Evolutionary conservation across 164 flowering plant genomes (phyloP).

Genomic region (Vitis rupestris): DNA sequence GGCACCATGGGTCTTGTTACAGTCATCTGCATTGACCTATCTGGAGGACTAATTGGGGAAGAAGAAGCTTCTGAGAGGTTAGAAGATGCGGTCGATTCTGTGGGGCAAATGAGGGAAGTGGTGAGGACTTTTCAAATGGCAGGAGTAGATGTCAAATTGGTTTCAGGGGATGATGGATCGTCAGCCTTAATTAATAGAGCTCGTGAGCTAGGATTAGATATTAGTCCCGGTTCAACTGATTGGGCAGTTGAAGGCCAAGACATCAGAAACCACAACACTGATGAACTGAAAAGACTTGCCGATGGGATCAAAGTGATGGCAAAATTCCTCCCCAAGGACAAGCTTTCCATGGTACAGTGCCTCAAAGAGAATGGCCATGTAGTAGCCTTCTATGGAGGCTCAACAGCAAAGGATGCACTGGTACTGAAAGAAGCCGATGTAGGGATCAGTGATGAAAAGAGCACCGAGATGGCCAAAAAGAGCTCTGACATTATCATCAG

Average conservation of each 20-base stretch:
- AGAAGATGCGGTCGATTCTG: constrained; percentile 16
- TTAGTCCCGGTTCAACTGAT: background rate
- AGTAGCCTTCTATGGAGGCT: constrained; percentile 23
- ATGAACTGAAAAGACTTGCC: background rate
- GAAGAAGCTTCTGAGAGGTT: background rate
- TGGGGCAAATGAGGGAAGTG: constrained; percentile 15
- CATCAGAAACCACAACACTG: no score
- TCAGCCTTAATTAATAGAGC: constrained; percentile 4
- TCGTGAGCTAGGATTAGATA: constrained; percentile 2
- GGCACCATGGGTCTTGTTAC: constrained; percentile 20
- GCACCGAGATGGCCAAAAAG: constrained; percentile 17
- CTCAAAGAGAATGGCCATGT: constrained; percentile 16
- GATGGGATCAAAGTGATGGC: constrained; percentile 17
- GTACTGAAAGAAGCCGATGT: constrained; percentile 28
- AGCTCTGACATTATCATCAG: constrained; percentile 9
- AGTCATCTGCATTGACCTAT: constrained; percentile 14
- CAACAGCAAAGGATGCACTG: constrained; percentile 14
- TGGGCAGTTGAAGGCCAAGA: background rate
- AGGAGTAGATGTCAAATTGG: constrained; percentile 23
- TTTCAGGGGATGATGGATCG: constrained; percentile 17
- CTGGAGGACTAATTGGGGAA: constrained; percentile 8
- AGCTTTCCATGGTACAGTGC: constrained; percentile 12
- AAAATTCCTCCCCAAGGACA: constrained; percentile 15
- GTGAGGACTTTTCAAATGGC: background rate
- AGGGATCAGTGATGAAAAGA: constrained; percentile 15